Evolutionary conservation across 306 rosid genomes (phyloP), one percentile per base, ranked within the genome.

Genomic region (Quercus cerris): DNA sequence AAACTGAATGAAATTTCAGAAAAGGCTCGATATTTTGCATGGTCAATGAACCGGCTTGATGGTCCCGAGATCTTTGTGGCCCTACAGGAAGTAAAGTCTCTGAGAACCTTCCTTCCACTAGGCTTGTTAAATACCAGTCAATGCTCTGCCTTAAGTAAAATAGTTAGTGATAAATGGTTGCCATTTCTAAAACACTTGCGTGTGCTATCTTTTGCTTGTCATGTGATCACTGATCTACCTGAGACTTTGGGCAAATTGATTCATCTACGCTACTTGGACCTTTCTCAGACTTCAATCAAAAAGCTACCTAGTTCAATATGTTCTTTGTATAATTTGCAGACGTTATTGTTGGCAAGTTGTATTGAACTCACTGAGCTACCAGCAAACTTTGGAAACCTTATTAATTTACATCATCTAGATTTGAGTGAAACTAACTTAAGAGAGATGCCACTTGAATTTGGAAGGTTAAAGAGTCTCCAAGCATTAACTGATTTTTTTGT

Each of bases 351-450:
- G 1, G 33, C 69, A 8, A 38, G 35, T n/a, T 75, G 78, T 75
- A 31, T 1, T 20, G 8, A 4, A n/a, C 78, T 75, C 56, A 75
- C 55, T 10, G 15, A 15, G 6, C 57, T 75, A 33, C 78, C 70
- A 0, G 15, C 23, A 20, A 19, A 59, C 15, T n/a, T 75, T 14
- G 5, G 2, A 11, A 38, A 58, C 0, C 31, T 75, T 4, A 75
- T n/a, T 5, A 11, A 57, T 38, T 75, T 75, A n/a, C 70, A 14
- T 49, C 70, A 38, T 75, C 70, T 75, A 56, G 57, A 75, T 75
- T 20, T 38, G 23, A 35, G 22, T 22, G 78, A 69, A 18, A 38
- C 56, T 2, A 20, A 12, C 2, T 1, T 75, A 7, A 2, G 14
- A 22, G 1, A 75, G 20, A 75, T 75, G 70, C 78, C 78, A 10